A percentile compares a stretch with the other conserved stretches of the same genome.
Evolutionary conservation across 1,139 yeast genomes (phyloP).

Genomic region (Diutina sp.): DNA sequence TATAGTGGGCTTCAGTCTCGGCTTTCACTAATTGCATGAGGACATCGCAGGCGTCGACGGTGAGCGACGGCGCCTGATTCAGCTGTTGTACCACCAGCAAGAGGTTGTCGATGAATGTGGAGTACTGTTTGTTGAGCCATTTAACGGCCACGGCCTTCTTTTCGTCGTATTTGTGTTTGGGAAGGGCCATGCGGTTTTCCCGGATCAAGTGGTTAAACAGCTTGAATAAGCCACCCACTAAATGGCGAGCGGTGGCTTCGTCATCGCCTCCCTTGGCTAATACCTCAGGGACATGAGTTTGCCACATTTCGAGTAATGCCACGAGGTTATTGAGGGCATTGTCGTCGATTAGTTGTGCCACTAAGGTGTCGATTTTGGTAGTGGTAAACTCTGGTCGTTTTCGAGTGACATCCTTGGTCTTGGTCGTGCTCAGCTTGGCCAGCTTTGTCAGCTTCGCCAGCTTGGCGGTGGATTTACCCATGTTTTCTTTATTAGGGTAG

Average conservation of each 20-base stretch:
- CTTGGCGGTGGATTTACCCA: slow-evolving; percentile 5
- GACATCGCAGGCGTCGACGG: slow-evolving; percentile 53
- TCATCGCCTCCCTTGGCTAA: slow-evolving; percentile 5
- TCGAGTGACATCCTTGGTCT: slow-evolving; percentile 5
- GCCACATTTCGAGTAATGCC: slow-evolving; percentile 26
- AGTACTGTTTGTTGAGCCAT: slow-evolving; percentile 58
- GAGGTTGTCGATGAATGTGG: slow-evolving; percentile 19
- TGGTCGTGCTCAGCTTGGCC: slow-evolving; percentile 9
- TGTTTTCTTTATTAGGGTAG: too few relatives aligned
- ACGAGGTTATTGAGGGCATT: slow-evolving; percentile 37
- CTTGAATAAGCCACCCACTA: slow-evolving; percentile 40
- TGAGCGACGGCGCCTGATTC: slow-evolving; percentile 28
- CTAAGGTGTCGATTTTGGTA: slow-evolving; percentile 9
- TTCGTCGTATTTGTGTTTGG: slow-evolving; percentile 18
- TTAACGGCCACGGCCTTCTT: slow-evolving; percentile 34
- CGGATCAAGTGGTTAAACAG: slow-evolving; percentile 45
- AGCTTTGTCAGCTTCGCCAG: slow-evolving; percentile 7
- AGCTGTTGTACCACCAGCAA: slow-evolving; percentile 9
- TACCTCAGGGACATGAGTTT: slow-evolving; percentile 12
- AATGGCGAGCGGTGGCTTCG: slow-evolving; percentile 27
- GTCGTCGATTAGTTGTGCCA: slow-evolving; percentile 6
- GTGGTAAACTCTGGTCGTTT: slow-evolving; percentile 1
- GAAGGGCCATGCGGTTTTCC: slow-evolving; percentile 28
- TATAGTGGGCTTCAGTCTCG: slow-evolving; percentile 37
- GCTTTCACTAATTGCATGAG: slow-evolving; percentile 46